Percentiles rank a stretch among this genome's conserved stretches.
Evolutionary conservation across 2,329 filamentous ascomycete genomes (phyloP).

Genomic region (Penicillium sumatraense): DNA sequence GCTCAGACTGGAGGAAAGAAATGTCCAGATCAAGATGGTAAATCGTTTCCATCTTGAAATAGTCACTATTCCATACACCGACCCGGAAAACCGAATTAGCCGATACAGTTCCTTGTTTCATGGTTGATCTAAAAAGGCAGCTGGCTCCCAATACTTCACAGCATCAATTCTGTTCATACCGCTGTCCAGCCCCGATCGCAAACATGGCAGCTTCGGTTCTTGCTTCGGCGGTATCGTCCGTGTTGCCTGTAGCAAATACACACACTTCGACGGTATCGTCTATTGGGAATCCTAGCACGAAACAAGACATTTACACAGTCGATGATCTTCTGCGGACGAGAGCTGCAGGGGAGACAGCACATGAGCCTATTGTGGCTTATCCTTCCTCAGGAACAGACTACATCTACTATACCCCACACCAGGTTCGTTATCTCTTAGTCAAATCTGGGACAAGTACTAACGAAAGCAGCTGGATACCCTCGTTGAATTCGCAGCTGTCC

Average conservation of each 20-base stretch:
- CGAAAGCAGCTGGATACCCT: conserved; percentile 18
- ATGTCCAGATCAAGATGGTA: neutral
- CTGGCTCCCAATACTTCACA: neutral
- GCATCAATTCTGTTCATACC: neutral
- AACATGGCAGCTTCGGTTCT: conserved; percentile 6
- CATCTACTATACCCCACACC: conserved; percentile 38
- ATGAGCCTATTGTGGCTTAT: conserved; percentile 8
- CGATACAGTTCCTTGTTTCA: neutral
- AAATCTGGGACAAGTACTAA: neutral
- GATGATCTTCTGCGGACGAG: conserved; percentile 2
- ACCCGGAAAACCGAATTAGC: neutral
- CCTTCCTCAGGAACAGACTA: conserved; percentile 4
- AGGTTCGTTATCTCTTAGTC: neutral
- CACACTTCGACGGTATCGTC: conserved; percentile 31
- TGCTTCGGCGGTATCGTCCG: neutral
- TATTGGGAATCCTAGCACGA: neutral
- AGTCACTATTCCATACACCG: neutral
- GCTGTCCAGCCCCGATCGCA: neutral
- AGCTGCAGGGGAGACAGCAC: conserved; percentile 1
- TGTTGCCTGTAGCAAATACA: conserved; percentile 34
- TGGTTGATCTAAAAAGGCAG: neutral
- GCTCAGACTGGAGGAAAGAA: neutral
- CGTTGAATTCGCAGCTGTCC: conserved; percentile 23
- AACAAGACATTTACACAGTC: neutral
- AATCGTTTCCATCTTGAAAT: neutral